Evolutionary conservation across 345 rosid species (phyloP).

Genomic region (Odontarrhena argentea): DNA sequence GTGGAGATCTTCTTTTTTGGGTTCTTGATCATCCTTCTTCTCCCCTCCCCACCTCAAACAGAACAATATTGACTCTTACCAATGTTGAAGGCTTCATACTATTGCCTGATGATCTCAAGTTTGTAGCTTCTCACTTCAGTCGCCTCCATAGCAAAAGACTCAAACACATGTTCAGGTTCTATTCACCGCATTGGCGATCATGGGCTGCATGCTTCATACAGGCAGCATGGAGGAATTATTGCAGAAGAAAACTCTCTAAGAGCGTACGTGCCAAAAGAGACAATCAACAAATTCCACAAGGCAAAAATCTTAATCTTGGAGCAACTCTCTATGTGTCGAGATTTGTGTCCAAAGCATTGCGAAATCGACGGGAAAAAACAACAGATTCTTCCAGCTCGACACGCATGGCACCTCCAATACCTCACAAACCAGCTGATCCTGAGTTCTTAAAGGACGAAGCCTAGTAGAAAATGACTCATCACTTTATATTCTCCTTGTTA

Average conservation of each 20-base stretch:
- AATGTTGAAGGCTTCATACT: conserved; percentile 75
- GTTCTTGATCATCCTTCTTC: conserved; percentile 51
- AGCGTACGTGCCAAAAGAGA: background rate
- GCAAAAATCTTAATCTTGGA: conserved; percentile 38
- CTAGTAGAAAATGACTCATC: conserved; percentile 5
- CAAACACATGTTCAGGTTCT: conserved; percentile 50
- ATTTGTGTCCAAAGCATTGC: conserved; percentile 48
- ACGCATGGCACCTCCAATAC: conserved; percentile 35
- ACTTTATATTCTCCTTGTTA: too few species aligned
- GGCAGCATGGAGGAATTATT: conserved; percentile 62
- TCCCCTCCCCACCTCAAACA: conserved; percentile 51
- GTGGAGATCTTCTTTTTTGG: conserved; percentile 68
- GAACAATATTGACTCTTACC: conserved; percentile 46
- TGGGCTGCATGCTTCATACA: conserved; percentile 77
- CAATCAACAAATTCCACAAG: background rate
- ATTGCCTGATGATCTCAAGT: conserved; percentile 41
- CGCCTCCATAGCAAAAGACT: conserved; percentile 49
- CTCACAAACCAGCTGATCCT: conserved; percentile 47
- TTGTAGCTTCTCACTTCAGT: conserved; percentile 57
- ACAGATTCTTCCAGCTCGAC: conserved; percentile 30
- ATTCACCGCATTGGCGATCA: conserved; percentile 57
- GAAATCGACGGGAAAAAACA: conserved; percentile 21
- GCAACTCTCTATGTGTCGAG: conserved; percentile 48
- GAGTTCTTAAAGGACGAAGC: conserved; percentile 25
- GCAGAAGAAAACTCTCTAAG: conserved; percentile 46